These are phyloP conservation scores for Alisma plantagoaquatica DNA, from an alignment of 106 monocot species.

Conservation along the genomic window DNA sequence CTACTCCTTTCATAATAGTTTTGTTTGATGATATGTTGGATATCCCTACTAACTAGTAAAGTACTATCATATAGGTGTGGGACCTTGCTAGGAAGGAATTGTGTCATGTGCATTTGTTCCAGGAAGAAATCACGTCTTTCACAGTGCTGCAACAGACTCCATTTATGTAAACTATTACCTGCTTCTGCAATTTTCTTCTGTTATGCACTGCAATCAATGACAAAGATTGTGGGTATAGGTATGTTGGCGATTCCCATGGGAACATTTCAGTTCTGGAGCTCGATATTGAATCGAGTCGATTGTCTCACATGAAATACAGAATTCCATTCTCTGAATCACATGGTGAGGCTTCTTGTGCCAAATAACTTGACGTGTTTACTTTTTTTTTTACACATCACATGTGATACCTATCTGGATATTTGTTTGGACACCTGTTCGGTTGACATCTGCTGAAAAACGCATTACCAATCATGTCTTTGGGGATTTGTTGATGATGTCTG, in stretches of 20 bases:
- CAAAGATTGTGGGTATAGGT: constrained; percentile 28
- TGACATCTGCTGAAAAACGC: too few relatives aligned
- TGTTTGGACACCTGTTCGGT: background rate
- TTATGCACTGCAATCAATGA: background rate
- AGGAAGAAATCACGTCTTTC: constrained; percentile 56
- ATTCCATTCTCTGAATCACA: constrained; percentile 59
- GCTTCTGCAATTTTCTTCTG: background rate
- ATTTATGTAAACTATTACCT: constrained; percentile 36
- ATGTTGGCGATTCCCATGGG: constrained; percentile 50
- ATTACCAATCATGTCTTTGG: too few relatives aligned
- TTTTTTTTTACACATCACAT: too few relatives aligned
- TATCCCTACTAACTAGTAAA: background rate
- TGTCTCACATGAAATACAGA: constrained; percentile 37
- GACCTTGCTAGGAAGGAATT: constrained; percentile 35
- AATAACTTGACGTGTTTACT: too few relatives aligned
- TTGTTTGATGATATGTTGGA: too few relatives aligned
- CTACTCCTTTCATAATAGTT: background rate
- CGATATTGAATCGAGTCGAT: constrained; percentile 15
- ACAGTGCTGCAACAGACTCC: constrained; percentile 32
- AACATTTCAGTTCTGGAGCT: constrained; percentile 48
- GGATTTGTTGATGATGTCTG: too few relatives aligned
- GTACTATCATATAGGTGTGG: constrained; percentile 42
- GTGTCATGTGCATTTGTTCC: constrained; percentile 27
- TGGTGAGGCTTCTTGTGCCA: constrained; percentile 23
- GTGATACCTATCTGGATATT: background rate